Conservation (phyloP, 495 filamentous ascomycete species). For the Penicillium turbatum region DNA sequence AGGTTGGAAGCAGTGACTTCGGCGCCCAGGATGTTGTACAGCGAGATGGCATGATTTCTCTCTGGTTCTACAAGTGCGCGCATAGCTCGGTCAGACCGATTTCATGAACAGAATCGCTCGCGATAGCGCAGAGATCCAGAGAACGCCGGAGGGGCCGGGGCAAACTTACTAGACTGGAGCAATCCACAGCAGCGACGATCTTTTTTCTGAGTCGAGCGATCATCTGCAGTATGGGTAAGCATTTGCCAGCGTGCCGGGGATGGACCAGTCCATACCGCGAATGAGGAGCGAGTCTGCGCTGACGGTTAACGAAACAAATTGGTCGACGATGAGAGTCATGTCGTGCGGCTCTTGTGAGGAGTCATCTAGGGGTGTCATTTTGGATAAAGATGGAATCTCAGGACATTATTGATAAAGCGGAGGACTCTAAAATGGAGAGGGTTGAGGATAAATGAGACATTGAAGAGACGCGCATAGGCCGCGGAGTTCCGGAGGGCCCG, state of each 20-base stretch:
- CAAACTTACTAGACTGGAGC: slow-evolving; percentile 32
- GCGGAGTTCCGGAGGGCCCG: slow-evolving; percentile 12
- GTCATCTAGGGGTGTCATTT: slow-evolving; percentile 26
- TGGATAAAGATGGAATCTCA: slow-evolving; percentile 9
- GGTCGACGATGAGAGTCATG: slow-evolving; percentile 51
- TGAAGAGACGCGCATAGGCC: background rate
- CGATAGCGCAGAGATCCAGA: slow-evolving; percentile 14
- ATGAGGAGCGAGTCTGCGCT: slow-evolving; percentile 62
- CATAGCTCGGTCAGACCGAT: slow-evolving; percentile 14
- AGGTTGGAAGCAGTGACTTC: slow-evolving; percentile 58
- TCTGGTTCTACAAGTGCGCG: slow-evolving; percentile 16
- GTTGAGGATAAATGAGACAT: background rate
- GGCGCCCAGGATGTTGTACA: slow-evolving; percentile 84
- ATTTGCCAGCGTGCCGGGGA: background rate
- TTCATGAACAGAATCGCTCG: background rate
- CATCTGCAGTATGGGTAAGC: slow-evolving; percentile 21
- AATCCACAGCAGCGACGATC: slow-evolving; percentile 38
- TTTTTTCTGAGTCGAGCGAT: slow-evolving; percentile 30
- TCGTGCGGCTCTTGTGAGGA: slow-evolving; percentile 29
- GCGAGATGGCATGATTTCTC: slow-evolving; percentile 56
- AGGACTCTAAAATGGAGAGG: background rate
- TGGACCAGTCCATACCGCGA: slow-evolving; percentile 43
- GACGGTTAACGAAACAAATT: slow-evolving; percentile 57
- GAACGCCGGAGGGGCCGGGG: slow-evolving; percentile 6
- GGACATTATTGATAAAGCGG: background rate